phyloP scores from a whole-genome alignment of 805 yeast genomes.

The Dipodascus geniculatus region DNA sequence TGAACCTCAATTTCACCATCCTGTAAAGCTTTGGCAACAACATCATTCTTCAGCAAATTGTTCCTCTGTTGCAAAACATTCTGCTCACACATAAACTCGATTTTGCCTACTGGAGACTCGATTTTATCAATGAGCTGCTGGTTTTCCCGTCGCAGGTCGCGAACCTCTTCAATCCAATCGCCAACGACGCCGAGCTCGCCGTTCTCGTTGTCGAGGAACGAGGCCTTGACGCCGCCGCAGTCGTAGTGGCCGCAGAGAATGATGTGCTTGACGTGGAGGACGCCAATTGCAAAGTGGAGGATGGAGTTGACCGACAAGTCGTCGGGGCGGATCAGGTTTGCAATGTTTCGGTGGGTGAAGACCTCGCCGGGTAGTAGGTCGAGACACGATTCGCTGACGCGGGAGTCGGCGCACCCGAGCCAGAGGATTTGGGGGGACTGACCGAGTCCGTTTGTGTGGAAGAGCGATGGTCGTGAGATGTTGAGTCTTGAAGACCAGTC shows the following conservation, averaged over 20 bases:
- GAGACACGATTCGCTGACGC: conserved; percentile 66
- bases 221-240: conserved; percentile 84
- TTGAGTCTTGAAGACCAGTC: conserved; percentile 33
- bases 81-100: conserved; percentile 52
- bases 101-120: conserved; percentile 39
- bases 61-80: conserved; percentile 67
- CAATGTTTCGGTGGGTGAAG: conserved; percentile 75
- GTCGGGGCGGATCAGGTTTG: conserved; percentile 51
- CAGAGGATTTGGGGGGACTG: conserved; percentile 81
- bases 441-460: conserved; percentile 56
- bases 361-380: conserved; percentile 74
- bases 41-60: conserved; percentile 45
- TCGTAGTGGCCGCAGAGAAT: conserved; percentile 85
- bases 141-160: conserved; percentile 53
- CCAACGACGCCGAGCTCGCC: conserved; percentile 46
- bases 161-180: conserved; percentile 52
- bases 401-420: conserved; percentile 85
- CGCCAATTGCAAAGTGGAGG: conserved; percentile 73
- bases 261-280: conserved; percentile 64
- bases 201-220: conserved; percentile 46
- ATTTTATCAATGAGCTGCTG: conserved; percentile 35
- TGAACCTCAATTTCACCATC: conserved; percentile 55
- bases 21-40: conserved; percentile 50
- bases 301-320: conserved; percentile 70
- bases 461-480: conserved; percentile 40